phyloP scores from a whole-genome alignment of 2,329 filamentous ascomycete species.

The Dactylonectria macrodidyma region DNA sequence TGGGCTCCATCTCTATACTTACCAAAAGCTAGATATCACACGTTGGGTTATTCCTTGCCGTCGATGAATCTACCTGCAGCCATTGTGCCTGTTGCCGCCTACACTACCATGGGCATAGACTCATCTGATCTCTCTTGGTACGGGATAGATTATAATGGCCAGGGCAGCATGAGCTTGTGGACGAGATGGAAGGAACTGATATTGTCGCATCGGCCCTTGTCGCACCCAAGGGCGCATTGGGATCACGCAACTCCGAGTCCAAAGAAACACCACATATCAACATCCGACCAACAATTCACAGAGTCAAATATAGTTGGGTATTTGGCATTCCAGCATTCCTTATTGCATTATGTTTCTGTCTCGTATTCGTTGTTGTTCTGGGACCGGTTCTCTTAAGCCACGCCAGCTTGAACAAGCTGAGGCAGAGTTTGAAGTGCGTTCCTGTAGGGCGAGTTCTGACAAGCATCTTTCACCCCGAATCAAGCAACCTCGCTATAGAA shows the following conservation, averaged over 20 bases:
- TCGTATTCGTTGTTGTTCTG: slow-evolving; percentile 26
- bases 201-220: slow-evolving; percentile 42
- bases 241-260: slow-evolving; percentile 32
- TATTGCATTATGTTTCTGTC: slow-evolving; percentile 22
- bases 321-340: slow-evolving; percentile 42
- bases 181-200: slow-evolving; percentile 37
- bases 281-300: slow-evolving; percentile 34
- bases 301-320: slow-evolving; percentile 38
- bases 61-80: slow-evolving; percentile 35
- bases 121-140: neutral
- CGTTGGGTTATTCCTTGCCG: neutral
- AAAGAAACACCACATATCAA: slow-evolving; percentile 28
- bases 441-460: slow-evolving; percentile 38
- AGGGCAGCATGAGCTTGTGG: slow-evolving; percentile 38
- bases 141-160: slow-evolving; percentile 23
- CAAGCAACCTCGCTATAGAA: slow-evolving; percentile 34
- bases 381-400: slow-evolving; percentile 25
- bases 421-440: slow-evolving; percentile 36
- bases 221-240: slow-evolving; percentile 39
- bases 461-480: slow-evolving; percentile 32
- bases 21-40: slow-evolving; percentile 4
- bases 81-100: slow-evolving; percentile 29
- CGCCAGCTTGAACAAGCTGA: slow-evolving; percentile 30
- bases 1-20: slow-evolving; percentile 34
- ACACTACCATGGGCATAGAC: slow-evolving; percentile 27